Base-by-base conservation (phyloP, 257 asterid species). In the Haberlea rhodopensis region DNA sequence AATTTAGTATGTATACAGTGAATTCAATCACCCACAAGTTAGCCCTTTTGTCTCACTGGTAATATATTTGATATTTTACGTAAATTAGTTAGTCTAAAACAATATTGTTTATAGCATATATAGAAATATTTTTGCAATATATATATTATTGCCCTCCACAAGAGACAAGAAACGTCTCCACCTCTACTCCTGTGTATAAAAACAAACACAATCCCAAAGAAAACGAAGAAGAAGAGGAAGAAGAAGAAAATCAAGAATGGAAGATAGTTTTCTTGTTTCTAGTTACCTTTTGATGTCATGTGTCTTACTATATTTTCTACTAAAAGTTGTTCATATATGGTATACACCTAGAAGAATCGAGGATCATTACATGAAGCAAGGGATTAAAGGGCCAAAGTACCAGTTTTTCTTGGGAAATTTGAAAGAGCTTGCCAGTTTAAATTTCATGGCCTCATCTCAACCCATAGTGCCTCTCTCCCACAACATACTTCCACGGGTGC, bases 401-500 rank as follows among this genome's bases (percentile, higher is more conserved):
- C 82, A 73, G 57, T 77, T 89, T 68, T 72, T 92, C 52, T 56
- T 87, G 54, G 99, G 97, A 13, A 92, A 87, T 70, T 68, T 92
- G 13, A 89, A 81, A 74, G 99, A 92, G 68, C 74, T 92, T 32
- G 84, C 83, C 1, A 78, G 74, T 75, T 77, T 92, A 24, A 80
- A 78, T 45, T 48, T 77, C 64, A 75, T 21, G 23, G 91, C 89
- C 60, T 78, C 97, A 4, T 64, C 89, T 56, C 91, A 80, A 40
- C 40, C 90, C 8, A 78, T 37, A 2, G 5, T 87, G 84, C 76
- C 88, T 60, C 81, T 70, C 52, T 79, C 97, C 2, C 99, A 92
- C 80, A 85, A 89, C 76, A 84, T 92, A 18, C 95, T 92, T n/a
- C 97, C 95, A 0, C 80, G 95, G 53, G 99, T 85, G 6, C 89